Percentiles rank a stretch among this genome's conserved stretches.
Conservation (phyloP, 768 basidiomycete species). For the Scleroderma citrinum region DNA sequence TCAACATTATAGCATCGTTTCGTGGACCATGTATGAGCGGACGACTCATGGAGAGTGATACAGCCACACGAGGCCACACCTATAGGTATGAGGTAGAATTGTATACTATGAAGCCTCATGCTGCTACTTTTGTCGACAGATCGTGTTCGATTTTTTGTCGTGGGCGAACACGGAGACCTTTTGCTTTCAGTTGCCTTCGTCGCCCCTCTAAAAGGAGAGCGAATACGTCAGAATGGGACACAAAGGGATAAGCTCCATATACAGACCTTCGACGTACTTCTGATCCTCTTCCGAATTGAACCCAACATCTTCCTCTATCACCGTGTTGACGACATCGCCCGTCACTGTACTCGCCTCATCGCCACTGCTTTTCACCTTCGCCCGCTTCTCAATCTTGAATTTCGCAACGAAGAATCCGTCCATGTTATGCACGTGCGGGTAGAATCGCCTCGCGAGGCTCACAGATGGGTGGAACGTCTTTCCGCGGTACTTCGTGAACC, state of each 20-base stretch:
- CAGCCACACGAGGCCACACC: neutral
- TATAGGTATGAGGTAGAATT: too few species aligned
- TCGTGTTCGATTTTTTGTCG: constrained; percentile 33
- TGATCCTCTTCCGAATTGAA: constrained; percentile 78
- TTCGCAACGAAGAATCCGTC: constrained; percentile 99
- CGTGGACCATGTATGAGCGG: too few species aligned
- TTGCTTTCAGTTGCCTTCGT: constrained; percentile 69
- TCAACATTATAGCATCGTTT: too few species aligned
- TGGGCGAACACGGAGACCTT: constrained; percentile 62
- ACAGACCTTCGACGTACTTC: constrained; percentile 74
- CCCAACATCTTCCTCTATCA: constrained; percentile 26
- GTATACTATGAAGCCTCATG: neutral
- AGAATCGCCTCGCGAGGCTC: constrained; percentile 80
- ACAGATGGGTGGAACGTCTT: constrained; percentile 82
- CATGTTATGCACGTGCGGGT: constrained; percentile 99
- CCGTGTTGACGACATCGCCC: constrained; percentile 17
- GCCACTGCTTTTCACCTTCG: constrained; percentile 38
- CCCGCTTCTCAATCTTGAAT: constrained; percentile 85
- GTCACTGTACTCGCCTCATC: constrained; percentile 19
- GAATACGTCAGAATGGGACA: constrained; percentile 6
- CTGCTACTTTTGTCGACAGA: constrained; percentile 14
- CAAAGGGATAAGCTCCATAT: neutral
- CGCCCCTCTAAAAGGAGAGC: constrained; percentile 49
- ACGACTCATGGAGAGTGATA: neutral
- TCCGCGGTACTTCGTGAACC: constrained; percentile 85